Evolutionary conservation across 306 rosid species (phyloP), one percentile per base, ranked within the genome.

Genomic region (Prunus dulcis): DNA sequence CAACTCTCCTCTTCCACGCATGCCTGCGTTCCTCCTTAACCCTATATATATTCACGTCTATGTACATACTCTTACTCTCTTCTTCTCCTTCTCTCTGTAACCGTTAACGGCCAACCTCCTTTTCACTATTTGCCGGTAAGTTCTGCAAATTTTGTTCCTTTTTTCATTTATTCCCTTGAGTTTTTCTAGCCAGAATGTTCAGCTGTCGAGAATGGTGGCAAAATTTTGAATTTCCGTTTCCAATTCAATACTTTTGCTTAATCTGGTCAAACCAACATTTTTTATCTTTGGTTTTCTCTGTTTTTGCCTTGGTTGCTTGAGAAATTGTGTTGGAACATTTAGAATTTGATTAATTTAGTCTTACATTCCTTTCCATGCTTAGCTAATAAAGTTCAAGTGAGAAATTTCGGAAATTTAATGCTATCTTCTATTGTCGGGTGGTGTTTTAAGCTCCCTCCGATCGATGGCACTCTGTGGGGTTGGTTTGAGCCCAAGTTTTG

Each of bases 381-480:
- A 1, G 66, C 43, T 19, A 11, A 67, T 69, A 41, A 79, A 64
- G 46, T 20, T 80, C 27, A 45, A 38, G 45, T 49, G 55, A 78
- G 28, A 64, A 25, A 17, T 52, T 51, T 22, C 64, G 18, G 70
- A 74, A 32, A 20, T 27, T 62, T 55, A 19, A 32, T 45, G n/a
- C 1, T 50, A 1, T 71, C 13, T 45, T 56, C n/a, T 81, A 22
- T 58, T 47, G 8, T 20, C 55, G 63, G 76, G 76, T 43, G 43
- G 23, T 55, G 64, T 22, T 77, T 82, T 81, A 80, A 65, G 86
- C 82, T 79, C 56, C 77, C 78, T 77, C 53, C 79, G 74, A 80
- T 78, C 86, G 69, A 94, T 95, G 98, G 96, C 87, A 64, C 84
- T 86, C 20, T 75, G 79, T 32, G 83, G 89, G 80, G 69, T 84